These are phyloP conservation scores for Parachaetomium inaequale DNA, from an alignment of 495 filamentous ascomycete genomes.

Conservation along the genomic window DNA sequence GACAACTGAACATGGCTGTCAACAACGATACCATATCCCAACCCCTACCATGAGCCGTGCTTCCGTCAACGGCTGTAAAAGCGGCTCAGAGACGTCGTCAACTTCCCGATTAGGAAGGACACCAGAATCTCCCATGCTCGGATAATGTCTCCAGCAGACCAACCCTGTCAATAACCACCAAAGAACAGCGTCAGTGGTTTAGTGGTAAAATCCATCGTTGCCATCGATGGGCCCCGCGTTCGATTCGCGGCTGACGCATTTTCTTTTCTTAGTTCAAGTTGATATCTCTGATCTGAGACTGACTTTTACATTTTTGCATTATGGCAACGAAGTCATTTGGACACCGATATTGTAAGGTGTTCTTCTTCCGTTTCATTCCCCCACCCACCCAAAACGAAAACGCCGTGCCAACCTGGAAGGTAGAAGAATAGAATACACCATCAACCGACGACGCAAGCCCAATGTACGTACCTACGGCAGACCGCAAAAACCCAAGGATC, in stretches of 20 bases:
- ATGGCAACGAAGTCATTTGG: too few relatives aligned
- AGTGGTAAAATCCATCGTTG: conserved; percentile 25
- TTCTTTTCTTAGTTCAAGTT: not conserved
- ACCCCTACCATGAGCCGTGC: too few relatives aligned
- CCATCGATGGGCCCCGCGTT: conserved; percentile 51
- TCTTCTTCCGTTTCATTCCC: too few relatives aligned
- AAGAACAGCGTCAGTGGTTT: conserved; percentile 19
- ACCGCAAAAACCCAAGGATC: not conserved
- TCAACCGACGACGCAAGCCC: not conserved
- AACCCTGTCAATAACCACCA: not conserved
- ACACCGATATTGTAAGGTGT: too few relatives aligned
- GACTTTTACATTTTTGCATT: too few relatives aligned
- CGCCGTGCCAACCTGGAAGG: not conserved
- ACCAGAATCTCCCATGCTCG: not conserved
- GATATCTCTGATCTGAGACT: too few relatives aligned
- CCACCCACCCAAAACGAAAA: not conserved
- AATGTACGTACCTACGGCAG: too few relatives aligned
- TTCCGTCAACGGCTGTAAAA: too few relatives aligned
- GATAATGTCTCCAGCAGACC: not conserved
- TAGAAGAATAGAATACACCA: not conserved
- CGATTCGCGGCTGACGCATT: conserved; percentile 43
- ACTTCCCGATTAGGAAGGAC: not conserved
- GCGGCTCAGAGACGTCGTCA: not conserved
- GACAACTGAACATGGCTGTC: too few relatives aligned
- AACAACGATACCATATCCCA: too few relatives aligned